Conservation (phyloP, 352 stramenopile species). For the Globisporangium heterothallicum region DNA sequence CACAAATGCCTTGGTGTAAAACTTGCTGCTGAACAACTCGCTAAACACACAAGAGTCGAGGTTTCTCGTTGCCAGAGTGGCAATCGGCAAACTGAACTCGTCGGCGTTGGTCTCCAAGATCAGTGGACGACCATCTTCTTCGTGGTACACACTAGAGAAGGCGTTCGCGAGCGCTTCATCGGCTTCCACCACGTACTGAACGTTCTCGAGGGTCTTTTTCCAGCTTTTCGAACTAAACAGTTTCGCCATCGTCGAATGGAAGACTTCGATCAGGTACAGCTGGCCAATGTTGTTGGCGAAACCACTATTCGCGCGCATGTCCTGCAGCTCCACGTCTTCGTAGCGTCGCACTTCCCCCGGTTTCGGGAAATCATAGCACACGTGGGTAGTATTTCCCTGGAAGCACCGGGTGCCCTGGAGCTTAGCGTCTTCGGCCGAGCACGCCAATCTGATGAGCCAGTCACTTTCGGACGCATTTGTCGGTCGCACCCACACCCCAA, state of each 20-base stretch:
- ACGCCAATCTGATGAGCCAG: slow-evolving; percentile 24
- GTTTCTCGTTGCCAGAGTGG: slow-evolving; percentile 14
- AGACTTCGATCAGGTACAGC: slow-evolving; percentile 22
- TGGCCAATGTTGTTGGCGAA: slow-evolving; percentile 23
- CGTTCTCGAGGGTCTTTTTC: slow-evolving; percentile 21
- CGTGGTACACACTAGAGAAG: slow-evolving; percentile 18
- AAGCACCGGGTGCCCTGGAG: slow-evolving; percentile 23
- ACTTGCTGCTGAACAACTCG: slow-evolving; percentile 15
- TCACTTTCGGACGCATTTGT: slow-evolving; percentile 13
- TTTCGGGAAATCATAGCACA: slow-evolving; percentile 26
- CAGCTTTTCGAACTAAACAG: slow-evolving; percentile 27
- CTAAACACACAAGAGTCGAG: slow-evolving; percentile 24
- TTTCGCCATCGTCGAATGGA: slow-evolving; percentile 21
- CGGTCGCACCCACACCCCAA: slow-evolving; percentile 25
- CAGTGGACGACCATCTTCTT: slow-evolving; percentile 14
- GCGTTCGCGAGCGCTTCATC: slow-evolving; percentile 17
- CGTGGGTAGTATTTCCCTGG: slow-evolving; percentile 16
- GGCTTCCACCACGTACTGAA: slow-evolving; percentile 14
- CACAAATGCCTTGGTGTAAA: slow-evolving; percentile 27
- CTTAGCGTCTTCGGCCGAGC: slow-evolving; percentile 11
- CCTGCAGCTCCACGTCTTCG: slow-evolving; percentile 11
- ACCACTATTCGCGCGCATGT: slow-evolving; percentile 11
- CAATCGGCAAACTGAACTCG: slow-evolving; percentile 4
- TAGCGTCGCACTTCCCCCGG: slow-evolving; percentile 17
- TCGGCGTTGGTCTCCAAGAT: slow-evolving; percentile 15